Evolutionary conservation across 768 basidiomycete genomes (phyloP), one percentile per base, ranked within the genome.

Genomic region (Russula emetica): DNA sequence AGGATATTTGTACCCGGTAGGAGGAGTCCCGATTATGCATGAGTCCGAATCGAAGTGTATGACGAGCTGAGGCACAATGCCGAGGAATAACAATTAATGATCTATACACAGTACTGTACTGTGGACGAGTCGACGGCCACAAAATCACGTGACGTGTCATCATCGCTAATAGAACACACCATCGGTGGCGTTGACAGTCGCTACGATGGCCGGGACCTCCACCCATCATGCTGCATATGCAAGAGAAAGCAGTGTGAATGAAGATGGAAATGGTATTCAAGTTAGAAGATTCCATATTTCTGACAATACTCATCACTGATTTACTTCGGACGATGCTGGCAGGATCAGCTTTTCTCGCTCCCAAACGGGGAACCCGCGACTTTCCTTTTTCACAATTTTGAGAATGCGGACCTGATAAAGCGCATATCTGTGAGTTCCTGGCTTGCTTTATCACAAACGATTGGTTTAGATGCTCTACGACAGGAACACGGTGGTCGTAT

Each of bases 341-440:
- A 38, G 34, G 22, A 6, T 38, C 34, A 10, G 44, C 62, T 64
- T 10, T 55, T 64, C 47, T 60, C 51, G 10, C 63, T 64, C 16
- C 58, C 63, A 36, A 47, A 32, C 2, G 63, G 53, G 2, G 24
- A 55, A 4, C 53, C 58, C 2, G 63, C 47, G 1, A 24, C 22
- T n/a, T 64, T 64, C 24, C 20, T 55, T 44, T 47, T 64, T 55
- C 30, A 64, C 24, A n/a, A 42, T 8, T 60, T 64, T 34, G 45
- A 64, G n/a, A 55, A 50, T 13, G 28, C 14, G 22, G 18, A 55
- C 62, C 30, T 61, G 40, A 26, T 16, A 10, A 49, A 30, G 2
- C 50, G 32, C 11, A 38, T 65, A 28, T 7, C 69, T 80, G 64
- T 65, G 36, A 52, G 63, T 52, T 22, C 10, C 45, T 42, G n/a